phyloP scores from a whole-genome alignment of 176 grass and related monocot genomes.

The Saccharum officinarum region DNA sequence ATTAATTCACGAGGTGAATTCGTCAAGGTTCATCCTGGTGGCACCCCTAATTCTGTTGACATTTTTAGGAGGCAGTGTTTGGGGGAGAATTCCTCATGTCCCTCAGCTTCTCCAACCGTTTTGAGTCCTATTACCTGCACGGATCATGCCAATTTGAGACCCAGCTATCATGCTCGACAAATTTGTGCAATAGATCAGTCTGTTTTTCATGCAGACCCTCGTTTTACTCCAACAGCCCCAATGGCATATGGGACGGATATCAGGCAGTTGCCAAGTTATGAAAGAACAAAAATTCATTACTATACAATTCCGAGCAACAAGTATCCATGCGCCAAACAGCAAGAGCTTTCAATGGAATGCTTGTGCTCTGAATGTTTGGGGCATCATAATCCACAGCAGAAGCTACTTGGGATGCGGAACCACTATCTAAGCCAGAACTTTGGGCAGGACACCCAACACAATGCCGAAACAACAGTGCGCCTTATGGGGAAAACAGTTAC shows the following conservation, averaged over 20 bases:
- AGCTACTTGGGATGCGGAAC: slow-evolving; percentile 34
- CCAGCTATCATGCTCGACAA: slow-evolving; percentile 28
- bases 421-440: slow-evolving; percentile 22
- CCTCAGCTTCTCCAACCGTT: slow-evolving; percentile 38
- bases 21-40: slow-evolving; percentile 56
- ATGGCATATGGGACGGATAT: slow-evolving; percentile 42
- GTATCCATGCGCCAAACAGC: slow-evolving; percentile 20
- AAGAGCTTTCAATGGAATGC: slow-evolving; percentile 23
- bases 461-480: slow-evolving; percentile 65
- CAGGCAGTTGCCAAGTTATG: slow-evolving; percentile 52
- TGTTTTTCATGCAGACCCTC: slow-evolving; percentile 46
- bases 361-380: slow-evolving; percentile 36
- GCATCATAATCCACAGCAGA: slow-evolving; percentile 31
- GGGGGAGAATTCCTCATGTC: slow-evolving; percentile 30
- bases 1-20: slow-evolving; percentile 94
- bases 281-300: slow-evolving; percentile 50
- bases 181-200: slow-evolving; percentile 50
- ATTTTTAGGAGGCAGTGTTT: slow-evolving; percentile 43
- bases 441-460: slow-evolving; percentile 35
- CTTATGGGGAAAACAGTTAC: slow-evolving; percentile 90
- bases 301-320: slow-evolving; percentile 26
- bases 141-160: slow-evolving; percentile 45
- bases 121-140: slow-evolving; percentile 18
- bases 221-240: slow-evolving; percentile 29
- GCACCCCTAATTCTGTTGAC: slow-evolving; percentile 35